phyloP scores from a whole-genome alignment of 768 basidiomycete genomes.

The Lyophyllum semitale region DNA sequence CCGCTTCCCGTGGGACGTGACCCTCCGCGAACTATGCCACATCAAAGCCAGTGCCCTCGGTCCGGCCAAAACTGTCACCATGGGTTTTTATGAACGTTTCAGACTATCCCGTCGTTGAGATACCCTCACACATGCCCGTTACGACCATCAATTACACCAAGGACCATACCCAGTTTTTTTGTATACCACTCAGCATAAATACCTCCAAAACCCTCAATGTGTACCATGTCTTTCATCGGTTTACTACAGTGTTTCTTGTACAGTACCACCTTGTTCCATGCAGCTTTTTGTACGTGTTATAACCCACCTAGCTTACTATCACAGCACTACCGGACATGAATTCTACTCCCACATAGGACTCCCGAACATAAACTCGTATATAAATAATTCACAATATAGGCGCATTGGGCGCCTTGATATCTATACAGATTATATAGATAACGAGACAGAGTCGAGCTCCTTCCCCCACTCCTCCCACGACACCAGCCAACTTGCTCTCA shows the following conservation, averaged over 20 bases:
- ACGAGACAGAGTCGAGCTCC: constrained; percentile 60
- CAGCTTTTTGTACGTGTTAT: constrained; percentile 42
- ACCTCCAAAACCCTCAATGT: neutral
- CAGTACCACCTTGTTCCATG: constrained; percentile 3
- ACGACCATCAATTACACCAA: too few relatives aligned
- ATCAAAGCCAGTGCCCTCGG: constrained; percentile 50
- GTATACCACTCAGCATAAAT: neutral
- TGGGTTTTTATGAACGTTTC: constrained; percentile 46
- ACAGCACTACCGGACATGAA: too few relatives aligned
- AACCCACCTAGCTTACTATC: too few relatives aligned
- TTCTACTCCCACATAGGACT: too few relatives aligned
- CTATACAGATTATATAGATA: too few relatives aligned
- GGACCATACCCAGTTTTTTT: too few relatives aligned
- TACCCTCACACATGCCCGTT: neutral
- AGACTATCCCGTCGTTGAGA: constrained; percentile 22
- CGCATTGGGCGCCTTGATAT: too few relatives aligned
- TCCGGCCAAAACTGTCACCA: constrained; percentile 37
- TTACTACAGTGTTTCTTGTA: too few relatives aligned
- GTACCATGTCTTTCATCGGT: neutral
- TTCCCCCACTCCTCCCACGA: constrained; percentile 76
- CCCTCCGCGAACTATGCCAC: constrained; percentile 46
- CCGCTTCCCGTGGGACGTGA: constrained; percentile 54
- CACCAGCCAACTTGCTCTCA: constrained; percentile 68
- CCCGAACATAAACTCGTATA: too few relatives aligned
- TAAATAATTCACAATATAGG: too few relatives aligned